phyloP scores from a whole-genome alignment of 495 filamentous ascomycete genomes.

The Filosporella fistucella region DNA sequence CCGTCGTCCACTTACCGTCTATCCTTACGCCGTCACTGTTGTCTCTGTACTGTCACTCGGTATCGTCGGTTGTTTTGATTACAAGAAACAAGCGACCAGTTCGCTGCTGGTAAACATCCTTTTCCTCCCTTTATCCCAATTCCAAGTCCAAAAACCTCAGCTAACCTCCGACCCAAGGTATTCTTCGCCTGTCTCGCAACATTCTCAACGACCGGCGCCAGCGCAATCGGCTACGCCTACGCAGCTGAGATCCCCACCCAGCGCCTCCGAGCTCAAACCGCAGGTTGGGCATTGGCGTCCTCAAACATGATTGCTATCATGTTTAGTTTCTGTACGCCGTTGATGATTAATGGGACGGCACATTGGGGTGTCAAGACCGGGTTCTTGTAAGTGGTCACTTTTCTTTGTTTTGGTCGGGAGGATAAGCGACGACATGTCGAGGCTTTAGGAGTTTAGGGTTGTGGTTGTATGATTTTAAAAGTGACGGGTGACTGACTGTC shows the following conservation, averaged over 20 bases:
- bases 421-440: too few species aligned
- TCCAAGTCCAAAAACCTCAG: slow-evolving; percentile 29
- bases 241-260: slow-evolving; percentile 35
- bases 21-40: slow-evolving; percentile 31
- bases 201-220: slow-evolving; percentile 37
- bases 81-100: slow-evolving; percentile 27
- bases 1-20: slow-evolving; percentile 31
- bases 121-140: not conserved
- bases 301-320: slow-evolving; percentile 36
- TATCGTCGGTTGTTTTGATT: slow-evolving; percentile 38
- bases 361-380: slow-evolving; percentile 39
- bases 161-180: too few species aligned
- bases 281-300: slow-evolving; percentile 31
- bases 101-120: slow-evolving; percentile 26
- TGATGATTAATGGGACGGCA: slow-evolving; percentile 34
- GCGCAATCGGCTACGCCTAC: slow-evolving; percentile 34
- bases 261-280: slow-evolving; percentile 35
- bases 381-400: slow-evolving; percentile 29
- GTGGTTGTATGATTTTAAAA: not conserved
- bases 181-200: slow-evolving; percentile 23
- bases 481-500: not conserved
- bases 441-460: too few species aligned
- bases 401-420: too few species aligned
- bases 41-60: slow-evolving; percentile 34
- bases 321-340: slow-evolving; percentile 39